These are phyloP conservation scores for Quambalaria eucalypti DNA, from an alignment of 1,284 basidiomycete genomes.

Conservation along the genomic window DNA sequence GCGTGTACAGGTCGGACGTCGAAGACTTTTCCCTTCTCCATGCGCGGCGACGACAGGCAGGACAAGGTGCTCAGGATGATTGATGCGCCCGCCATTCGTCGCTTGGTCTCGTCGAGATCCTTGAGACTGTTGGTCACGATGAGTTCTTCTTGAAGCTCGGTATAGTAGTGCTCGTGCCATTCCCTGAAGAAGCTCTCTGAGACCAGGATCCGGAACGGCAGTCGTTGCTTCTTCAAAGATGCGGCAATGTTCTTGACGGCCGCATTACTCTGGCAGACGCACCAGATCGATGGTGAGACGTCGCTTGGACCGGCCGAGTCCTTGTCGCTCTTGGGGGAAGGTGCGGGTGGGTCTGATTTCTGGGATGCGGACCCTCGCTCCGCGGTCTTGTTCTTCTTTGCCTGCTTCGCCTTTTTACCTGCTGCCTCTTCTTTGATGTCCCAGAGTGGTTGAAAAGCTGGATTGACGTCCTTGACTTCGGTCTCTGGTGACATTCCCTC, in stretches of 20 bases:
- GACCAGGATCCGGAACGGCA: conserved; percentile 4
- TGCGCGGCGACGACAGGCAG: background rate
- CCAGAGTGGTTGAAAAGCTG: too few relatives aligned
- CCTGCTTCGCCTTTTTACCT: too few relatives aligned
- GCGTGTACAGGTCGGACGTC: conserved; percentile 1
- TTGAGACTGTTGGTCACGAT: background rate
- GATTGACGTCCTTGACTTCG: too few relatives aligned
- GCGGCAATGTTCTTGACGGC: conserved; percentile 7
- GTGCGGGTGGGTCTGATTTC: too few relatives aligned
- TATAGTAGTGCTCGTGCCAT: conserved; percentile 11
- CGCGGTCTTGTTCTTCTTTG: too few relatives aligned
- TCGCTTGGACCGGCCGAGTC: background rate
- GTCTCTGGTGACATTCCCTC: background rate
- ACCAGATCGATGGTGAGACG: background rate
- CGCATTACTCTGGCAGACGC: conserved; percentile 1
- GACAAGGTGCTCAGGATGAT: conserved; percentile 3
- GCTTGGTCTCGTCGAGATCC: too few relatives aligned
- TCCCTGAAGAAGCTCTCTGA: background rate
- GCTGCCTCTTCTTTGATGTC: too few relatives aligned
- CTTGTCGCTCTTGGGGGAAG: too few relatives aligned
- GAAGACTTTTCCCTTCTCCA: background rate
- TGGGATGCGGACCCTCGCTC: too few relatives aligned
- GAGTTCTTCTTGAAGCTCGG: background rate
- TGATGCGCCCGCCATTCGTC: background rate
- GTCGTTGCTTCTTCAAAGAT: background rate